A percentile compares a stretch with the other conserved stretches of the same genome.
phyloP scores from a whole-genome alignment of 169 alveolate genomes.

The Theileria annulata region DNA sequence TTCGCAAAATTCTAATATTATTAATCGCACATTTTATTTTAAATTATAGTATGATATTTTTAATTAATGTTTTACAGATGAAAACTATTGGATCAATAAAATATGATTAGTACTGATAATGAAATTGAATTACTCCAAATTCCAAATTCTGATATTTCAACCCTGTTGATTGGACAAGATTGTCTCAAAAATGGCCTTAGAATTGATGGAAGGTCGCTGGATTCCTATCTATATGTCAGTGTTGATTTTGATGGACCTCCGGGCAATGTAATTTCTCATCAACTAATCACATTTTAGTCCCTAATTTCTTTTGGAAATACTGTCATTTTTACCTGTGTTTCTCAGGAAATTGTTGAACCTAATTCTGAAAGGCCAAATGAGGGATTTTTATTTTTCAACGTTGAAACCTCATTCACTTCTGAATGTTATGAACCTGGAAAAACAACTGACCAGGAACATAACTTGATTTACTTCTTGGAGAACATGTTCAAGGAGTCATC shows the following conservation, averaged over 20 bases:
- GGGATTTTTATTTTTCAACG: constrained; percentile 50
- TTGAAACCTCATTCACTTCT: constrained; percentile 40
- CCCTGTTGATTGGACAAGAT: constrained; percentile 19
- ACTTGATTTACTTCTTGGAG: constrained; percentile 28
- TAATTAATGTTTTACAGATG: no score
- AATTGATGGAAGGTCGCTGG: constrained; percentile 52
- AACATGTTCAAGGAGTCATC: constrained; percentile 65
- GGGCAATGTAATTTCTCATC: constrained; percentile 29
- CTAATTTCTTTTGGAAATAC: constrained; percentile 68
- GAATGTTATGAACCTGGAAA: constrained; percentile 51
- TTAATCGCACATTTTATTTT: no score
- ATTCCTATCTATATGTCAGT: constrained; percentile 5
- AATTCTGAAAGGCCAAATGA: constrained; percentile 62
- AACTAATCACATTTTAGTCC: constrained; percentile 5
- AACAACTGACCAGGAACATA: constrained; percentile 42
- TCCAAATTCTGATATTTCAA: constrained; percentile 6
- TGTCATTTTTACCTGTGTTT: constrained; percentile 37
- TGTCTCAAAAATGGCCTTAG: constrained; percentile 30
- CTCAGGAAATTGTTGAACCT: constrained; percentile 64
- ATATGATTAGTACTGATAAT: constrained; percentile 18
- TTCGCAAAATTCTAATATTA: not conserved
- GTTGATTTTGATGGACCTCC: constrained; percentile 20
- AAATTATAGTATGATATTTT: no score
- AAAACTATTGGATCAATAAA: not conserved
- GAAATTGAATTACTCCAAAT: constrained; percentile 48